These are phyloP conservation scores for Aspergillus spinulosporus DNA, from an alignment of 2,329 filamentous ascomycete species.

Conservation along the genomic window DNA sequence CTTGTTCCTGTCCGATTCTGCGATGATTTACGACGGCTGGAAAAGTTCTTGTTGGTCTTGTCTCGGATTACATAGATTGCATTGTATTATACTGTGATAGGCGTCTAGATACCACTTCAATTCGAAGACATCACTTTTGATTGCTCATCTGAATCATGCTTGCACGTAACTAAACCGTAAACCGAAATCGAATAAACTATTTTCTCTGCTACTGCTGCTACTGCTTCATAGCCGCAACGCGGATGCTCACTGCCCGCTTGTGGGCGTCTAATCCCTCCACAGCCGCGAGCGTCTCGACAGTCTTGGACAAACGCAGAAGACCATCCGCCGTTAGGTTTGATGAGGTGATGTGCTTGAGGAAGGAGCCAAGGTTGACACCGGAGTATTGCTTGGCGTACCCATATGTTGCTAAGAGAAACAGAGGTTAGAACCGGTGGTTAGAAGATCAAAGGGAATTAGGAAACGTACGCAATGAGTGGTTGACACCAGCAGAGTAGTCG, in stretches of 20 bases:
- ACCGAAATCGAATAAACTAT: background rate
- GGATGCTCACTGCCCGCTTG: slow-evolving; percentile 68
- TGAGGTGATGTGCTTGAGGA: slow-evolving; percentile 97
- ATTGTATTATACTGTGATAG: slow-evolving; percentile 11
- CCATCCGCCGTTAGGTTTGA: slow-evolving; percentile 85
- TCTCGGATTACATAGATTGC: slow-evolving; percentile 9
- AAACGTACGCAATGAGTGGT: slow-evolving; percentile 89
- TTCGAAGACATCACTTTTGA: slow-evolving; percentile 17
- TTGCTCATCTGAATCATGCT: slow-evolving; percentile 16
- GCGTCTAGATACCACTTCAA: slow-evolving; percentile 24
- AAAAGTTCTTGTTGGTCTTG: slow-evolving; percentile 20
- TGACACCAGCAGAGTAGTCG: slow-evolving; percentile 96
- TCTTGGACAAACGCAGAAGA: slow-evolving; percentile 76
- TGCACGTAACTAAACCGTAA: slow-evolving; percentile 12
- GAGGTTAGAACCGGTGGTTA: slow-evolving; percentile 1
- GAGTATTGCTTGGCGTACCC: slow-evolving; percentile 99
- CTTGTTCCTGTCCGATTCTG: background rate
- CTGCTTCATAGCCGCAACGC: slow-evolving; percentile 52
- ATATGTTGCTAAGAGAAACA: slow-evolving; percentile 95
- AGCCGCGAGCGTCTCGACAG: slow-evolving; percentile 92
- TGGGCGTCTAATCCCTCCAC: slow-evolving; percentile 96
- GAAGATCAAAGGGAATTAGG: background rate
- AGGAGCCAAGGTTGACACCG: slow-evolving; percentile 92
- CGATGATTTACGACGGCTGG: slow-evolving; percentile 21
- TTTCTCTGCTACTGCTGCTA: slow-evolving; percentile 6